Evolutionary conservation across 192 early-diverging fungal genomes (phyloP), one percentile per base, ranked within the genome.

Genomic region (Pilobolus umbonatus): DNA sequence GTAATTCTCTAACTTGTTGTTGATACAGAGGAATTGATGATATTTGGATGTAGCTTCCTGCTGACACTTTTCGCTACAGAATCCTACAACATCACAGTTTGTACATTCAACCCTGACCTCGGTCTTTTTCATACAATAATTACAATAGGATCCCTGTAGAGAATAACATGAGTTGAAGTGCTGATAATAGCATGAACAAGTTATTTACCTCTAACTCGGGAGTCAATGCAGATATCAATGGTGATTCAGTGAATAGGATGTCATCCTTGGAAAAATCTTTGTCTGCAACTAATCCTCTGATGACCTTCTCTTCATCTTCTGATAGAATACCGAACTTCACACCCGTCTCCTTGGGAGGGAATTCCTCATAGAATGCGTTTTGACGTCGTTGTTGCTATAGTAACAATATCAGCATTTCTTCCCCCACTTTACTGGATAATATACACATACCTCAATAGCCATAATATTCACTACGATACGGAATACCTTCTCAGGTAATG

Each of bases 381-480:
- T 88, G 87, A 60, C 84, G 84, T 63, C 81, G 79, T 67, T 84
- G 71, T 39, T 77, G 71, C 79, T 80, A 69, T n/a, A n/a, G n/a
- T n/a, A n/a, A n/a, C n/a, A n/a, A n/a, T 4, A 40, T 40, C 14
- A 40, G 17, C 17, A 40, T 17, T 4, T 6, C 17, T 9, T 40
- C 9, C 17, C 39, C 11, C 39, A n/a, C 9, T 5, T 40, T 5
- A 25, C 15, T 26, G 25, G 25, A 28, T 1, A 54, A 31, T 19
- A 26, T 22, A 39, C 3, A 67, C 64, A 53, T 75, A 84, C 81
- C 65, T 98, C 94, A 57, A 87, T 74, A 55, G 90, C 85, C 84
- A 96, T 86, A 80, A 94, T 87, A 40, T 85, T 84, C 81, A 98
- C 88, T 38, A 99, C 86, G 49, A 93, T 68, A 49, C 86, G 84